Evolutionary conservation across 805 yeast species (phyloP).

Genomic region (Saturnispora sekii): DNA sequence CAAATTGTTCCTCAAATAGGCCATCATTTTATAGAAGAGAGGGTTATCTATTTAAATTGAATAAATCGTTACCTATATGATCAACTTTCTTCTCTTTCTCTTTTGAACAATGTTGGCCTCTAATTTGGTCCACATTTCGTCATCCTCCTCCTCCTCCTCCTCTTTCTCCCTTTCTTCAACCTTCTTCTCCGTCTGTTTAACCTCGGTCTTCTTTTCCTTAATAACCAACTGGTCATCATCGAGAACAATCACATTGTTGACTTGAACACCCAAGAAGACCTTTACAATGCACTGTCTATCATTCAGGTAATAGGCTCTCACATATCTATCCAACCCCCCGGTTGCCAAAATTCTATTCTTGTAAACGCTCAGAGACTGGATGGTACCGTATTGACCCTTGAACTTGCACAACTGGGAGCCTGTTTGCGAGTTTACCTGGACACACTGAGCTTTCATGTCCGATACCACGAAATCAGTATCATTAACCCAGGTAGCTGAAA

Average conservation of each 20-base stretch:
- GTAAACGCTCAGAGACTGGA: constrained; percentile 31
- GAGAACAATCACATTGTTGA: constrained; percentile 45
- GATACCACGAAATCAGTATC: constrained; percentile 47
- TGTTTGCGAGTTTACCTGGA: constrained; percentile 39
- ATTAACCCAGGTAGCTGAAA: constrained; percentile 15
- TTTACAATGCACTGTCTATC: constrained; percentile 56
- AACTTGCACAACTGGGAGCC: constrained; percentile 59
- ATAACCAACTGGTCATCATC: constrained; percentile 28
- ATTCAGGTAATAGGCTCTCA: constrained; percentile 61
- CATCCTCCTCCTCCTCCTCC: constrained; percentile 27
- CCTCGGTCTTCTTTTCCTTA: constrained; percentile 13
- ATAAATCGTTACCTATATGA: constrained; percentile 3
- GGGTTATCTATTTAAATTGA: not conserved
- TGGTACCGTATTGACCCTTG: constrained; percentile 71
- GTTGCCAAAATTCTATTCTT: constrained; percentile 42
- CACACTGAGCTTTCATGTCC: constrained; percentile 61
- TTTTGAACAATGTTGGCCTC: constrained; percentile 18
- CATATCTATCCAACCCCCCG: constrained; percentile 84
- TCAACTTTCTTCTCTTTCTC: constrained; percentile 23
- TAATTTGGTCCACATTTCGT: constrained; percentile 26
- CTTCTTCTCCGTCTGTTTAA: constrained; percentile 21
- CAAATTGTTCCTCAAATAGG: constrained; percentile 49
- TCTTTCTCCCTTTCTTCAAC: constrained; percentile 29
- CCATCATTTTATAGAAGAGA: not conserved
- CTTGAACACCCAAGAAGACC: constrained; percentile 67